A percentile compares a stretch with the other conserved stretches of the same genome.
Evolutionary conservation across 805 yeast species (phyloP).

Genomic region (Yamadazyma takamatsuzukensis): DNA sequence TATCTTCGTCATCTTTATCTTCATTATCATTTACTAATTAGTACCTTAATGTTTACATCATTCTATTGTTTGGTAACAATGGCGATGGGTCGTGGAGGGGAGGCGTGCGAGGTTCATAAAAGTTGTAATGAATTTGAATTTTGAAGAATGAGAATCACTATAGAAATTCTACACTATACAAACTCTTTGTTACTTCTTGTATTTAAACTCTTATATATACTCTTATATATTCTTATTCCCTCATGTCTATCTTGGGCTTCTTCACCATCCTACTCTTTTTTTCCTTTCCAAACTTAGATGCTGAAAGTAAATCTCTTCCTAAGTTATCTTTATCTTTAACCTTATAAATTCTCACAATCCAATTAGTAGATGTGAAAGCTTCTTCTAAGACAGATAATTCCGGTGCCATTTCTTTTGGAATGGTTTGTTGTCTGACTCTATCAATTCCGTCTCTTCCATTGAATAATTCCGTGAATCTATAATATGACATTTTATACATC

Average conservation of each 20-base stretch:
- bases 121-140: too few species aligned
- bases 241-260: slow-evolving; percentile 53
- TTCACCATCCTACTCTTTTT: slow-evolving; percentile 43
- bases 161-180: too few species aligned
- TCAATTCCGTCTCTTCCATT: slow-evolving; percentile 64
- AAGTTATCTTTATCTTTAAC: slow-evolving; percentile 83
- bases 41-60: too few species aligned
- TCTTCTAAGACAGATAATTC: slow-evolving; percentile 81
- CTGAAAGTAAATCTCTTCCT: slow-evolving; percentile 72
- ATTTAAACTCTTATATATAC: too few species aligned
- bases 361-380: slow-evolving; percentile 92
- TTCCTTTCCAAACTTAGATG: slow-evolving; percentile 49
- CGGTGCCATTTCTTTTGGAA: slow-evolving; percentile 47
- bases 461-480: slow-evolving; percentile 74
- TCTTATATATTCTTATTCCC: slow-evolving; percentile 36
- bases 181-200: too few species aligned
- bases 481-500: slow-evolving; percentile 93
- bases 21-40: too few species aligned
- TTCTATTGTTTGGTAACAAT: too few species aligned
- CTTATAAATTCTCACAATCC: slow-evolving; percentile 93
- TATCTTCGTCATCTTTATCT: too few species aligned
- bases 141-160: too few species aligned
- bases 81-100: too few species aligned
- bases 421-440: slow-evolving; percentile 83
- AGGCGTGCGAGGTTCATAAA: too few species aligned